Base-by-base conservation (phyloP, 768 basidiomycete species). In the Boletales sp. region DNA sequence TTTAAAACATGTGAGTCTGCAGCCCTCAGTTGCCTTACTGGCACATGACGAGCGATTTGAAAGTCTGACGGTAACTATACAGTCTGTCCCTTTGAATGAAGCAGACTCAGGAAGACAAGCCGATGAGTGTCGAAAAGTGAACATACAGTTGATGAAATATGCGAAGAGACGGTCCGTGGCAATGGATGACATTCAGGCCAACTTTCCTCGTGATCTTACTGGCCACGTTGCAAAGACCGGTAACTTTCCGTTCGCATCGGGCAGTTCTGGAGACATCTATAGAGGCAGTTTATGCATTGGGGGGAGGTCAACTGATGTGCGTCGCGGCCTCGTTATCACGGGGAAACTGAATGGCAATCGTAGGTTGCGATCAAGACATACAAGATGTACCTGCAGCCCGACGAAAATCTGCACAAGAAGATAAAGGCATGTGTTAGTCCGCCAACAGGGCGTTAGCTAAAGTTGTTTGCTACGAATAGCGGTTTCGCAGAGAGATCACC, bases 351-450 rank as follows among this genome's bases (percentile, higher is more conserved):
- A 37, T 15, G n/a, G 8, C 17, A 13, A 14, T 8, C 25, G 6
- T 13, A 47, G 46, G 37, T 34, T 19, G 46, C 46, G 8, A 47
- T 47, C 18, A 47, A 47, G 46, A 40, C 46, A 15, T 15, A 8
- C 8, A 47, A 19, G 17, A 7, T 47, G 19, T 47, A 40, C 31
- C 10, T 40, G 14, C 18, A 34, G 32, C 15, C 33, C 7, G 31
- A 41, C 13, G 18, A 34, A 19, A 2, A 46, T 15, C n/a, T 46
- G 30, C 19, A 8, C 3, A 39, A 34, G 21, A 48, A 41, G 19
- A 33, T 17, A 11, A 41, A 33, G 32, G 46, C 25, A 46, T 4
- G 28, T 32, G 10, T 25, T 2, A 35, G 11, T 8, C 0, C 40
- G 13, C 9, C 34, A 6, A 6, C 15, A 8, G 8, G 14, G 17